Evolutionary conservation across 2,329 filamentous ascomycete species (phyloP).

Genomic region (Claviceps africana): DNA sequence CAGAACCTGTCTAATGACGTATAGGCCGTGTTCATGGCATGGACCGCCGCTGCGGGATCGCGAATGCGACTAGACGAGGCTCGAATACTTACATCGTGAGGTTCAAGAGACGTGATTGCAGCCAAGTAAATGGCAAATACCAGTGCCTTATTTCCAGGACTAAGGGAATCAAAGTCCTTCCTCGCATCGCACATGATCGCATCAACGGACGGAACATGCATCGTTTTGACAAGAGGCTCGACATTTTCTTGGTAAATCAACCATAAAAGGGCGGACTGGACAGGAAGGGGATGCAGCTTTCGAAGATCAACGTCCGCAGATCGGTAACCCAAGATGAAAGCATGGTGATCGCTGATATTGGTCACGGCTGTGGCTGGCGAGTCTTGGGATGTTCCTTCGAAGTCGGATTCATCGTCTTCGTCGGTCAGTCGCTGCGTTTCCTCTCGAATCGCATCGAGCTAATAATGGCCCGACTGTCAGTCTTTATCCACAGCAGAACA

Average conservation of each 20-base stretch:
- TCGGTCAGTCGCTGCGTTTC: constrained; percentile 33
- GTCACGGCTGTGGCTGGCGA: constrained; percentile 21
- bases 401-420: constrained; percentile 39
- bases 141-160: constrained; percentile 43
- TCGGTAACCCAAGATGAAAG: constrained; percentile 59
- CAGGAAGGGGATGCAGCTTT: constrained; percentile 49
- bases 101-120: constrained; percentile 43
- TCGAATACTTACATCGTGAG: constrained; percentile 36
- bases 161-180: constrained; percentile 43
- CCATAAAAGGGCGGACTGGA: constrained; percentile 55
- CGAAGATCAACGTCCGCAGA: constrained; percentile 55
- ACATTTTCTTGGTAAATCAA: constrained; percentile 59
- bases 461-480: background rate
- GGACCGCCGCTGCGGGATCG: background rate
- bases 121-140: constrained; percentile 50
- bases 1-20: background rate
- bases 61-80: background rate
- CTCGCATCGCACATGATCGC: constrained; percentile 47
- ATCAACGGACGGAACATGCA: constrained; percentile 55
- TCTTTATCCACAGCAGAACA: background rate
- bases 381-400: constrained; percentile 41
- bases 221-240: constrained; percentile 55
- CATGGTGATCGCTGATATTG: constrained; percentile 42
- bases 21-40: background rate
- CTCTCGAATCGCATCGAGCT: constrained; percentile 30